These are phyloP conservation scores for Phaeomoniella chlamydospora DNA, from an alignment of 2,329 filamentous ascomycete species.

Conservation along the genomic window DNA sequence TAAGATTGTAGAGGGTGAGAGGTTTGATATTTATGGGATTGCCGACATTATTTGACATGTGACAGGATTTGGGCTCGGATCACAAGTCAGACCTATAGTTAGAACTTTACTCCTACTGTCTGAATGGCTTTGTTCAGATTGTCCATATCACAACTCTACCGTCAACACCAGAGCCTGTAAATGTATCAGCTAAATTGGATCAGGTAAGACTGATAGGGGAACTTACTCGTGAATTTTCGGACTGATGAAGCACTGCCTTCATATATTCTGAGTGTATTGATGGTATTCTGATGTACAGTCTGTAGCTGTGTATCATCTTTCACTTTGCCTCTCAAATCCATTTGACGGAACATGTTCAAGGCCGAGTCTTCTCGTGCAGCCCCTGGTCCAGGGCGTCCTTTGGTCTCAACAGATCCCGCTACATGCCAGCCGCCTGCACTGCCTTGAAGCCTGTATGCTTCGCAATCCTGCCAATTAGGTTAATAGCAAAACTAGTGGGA, in stretches of 20 bases:
- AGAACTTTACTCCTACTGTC: too few relatives aligned
- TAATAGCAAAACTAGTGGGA: neutral
- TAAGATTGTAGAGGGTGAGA: too few relatives aligned
- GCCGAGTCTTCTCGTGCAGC: constrained; percentile 73
- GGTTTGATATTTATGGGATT: too few relatives aligned
- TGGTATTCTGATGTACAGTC: constrained; percentile 93
- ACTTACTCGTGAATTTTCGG: constrained; percentile 74
- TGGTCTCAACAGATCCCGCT: constrained; percentile 64
- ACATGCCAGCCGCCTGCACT: constrained; percentile 70
- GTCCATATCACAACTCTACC: constrained; percentile 71
- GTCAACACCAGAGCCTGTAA: constrained; percentile 63
- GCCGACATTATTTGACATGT: too few relatives aligned
- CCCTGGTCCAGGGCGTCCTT: constrained; percentile 46
- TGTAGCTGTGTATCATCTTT: constrained; percentile 89
- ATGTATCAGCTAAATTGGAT: constrained; percentile 5
- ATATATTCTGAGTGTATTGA: constrained; percentile 69
- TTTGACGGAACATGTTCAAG: constrained; percentile 95
- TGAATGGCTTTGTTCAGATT: constrained; percentile 23
- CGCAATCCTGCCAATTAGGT: constrained; percentile 41
- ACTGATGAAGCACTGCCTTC: constrained; percentile 51
- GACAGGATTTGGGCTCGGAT: too few relatives aligned
- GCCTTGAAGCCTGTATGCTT: constrained; percentile 81
- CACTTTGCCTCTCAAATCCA: constrained; percentile 90
- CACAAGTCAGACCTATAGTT: too few relatives aligned
- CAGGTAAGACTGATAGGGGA: constrained; percentile 1